A percentile compares a stretch with the other conserved stretches of the same genome.
phyloP scores from a whole-genome alignment of 75 land plant species.

The Adiantum capillusveneris region DNA sequence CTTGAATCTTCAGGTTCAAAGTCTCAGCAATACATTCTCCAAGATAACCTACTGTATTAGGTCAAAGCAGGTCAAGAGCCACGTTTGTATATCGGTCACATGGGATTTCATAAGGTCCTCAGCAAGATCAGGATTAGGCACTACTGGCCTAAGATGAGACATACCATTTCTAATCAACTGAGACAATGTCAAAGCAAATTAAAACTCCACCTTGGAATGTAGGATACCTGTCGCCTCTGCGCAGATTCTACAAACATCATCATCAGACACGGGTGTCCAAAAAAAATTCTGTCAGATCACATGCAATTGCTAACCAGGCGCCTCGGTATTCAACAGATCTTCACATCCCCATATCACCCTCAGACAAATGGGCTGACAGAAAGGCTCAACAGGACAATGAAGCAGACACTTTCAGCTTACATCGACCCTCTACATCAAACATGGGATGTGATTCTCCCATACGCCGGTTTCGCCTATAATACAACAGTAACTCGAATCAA shows the following conservation, averaged over 20 bases:
- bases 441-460: neutral
- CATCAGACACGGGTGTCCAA: neutral
- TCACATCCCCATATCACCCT: neutral
- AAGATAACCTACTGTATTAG: too few species aligned
- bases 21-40: too few species aligned
- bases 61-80: too few species aligned
- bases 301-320: neutral
- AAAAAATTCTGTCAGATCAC: neutral
- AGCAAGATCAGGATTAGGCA: neutral
- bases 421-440: neutral
- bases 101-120: constrained; percentile 1
- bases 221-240: neutral
- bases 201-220: neutral
- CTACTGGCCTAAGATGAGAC: constrained; percentile 1
- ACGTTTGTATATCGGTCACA: neutral
- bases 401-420: neutral
- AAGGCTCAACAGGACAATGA: neutral
- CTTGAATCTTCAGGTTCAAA: too few species aligned
- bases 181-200: neutral
- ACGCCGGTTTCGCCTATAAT: neutral
- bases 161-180: neutral
- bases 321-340: neutral
- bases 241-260: neutral
- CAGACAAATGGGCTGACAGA: neutral
- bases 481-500: too few species aligned